These are phyloP conservation scores for Panicum virgatum DNA, from an alignment of 202 grass and related monocot genomes.

Conservation along the genomic window DNA sequence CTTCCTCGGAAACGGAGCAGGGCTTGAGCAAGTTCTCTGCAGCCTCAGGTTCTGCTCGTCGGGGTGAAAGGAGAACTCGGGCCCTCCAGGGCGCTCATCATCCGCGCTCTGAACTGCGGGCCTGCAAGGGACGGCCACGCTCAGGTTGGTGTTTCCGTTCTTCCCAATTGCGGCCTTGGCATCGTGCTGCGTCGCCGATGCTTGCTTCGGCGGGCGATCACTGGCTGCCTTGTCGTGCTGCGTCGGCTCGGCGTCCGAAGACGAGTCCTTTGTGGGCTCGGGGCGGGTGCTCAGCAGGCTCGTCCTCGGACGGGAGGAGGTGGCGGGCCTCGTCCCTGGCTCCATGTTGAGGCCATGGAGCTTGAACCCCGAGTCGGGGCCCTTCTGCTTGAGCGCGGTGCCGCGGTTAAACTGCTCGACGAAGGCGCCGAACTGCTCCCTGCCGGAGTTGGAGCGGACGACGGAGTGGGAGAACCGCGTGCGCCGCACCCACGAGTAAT, in stretches of 20 bases:
- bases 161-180: slow-evolving; percentile 5
- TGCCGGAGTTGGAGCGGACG: slow-evolving; percentile 50
- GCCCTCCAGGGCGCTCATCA: slow-evolving; percentile 5
- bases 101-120: not conserved
- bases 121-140: not conserved
- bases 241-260: not conserved
- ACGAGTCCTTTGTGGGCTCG: not conserved
- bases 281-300: not conserved
- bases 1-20: slow-evolving; percentile 41
- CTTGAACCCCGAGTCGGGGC: slow-evolving; percentile 33
- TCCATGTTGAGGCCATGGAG: slow-evolving; percentile 57
- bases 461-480: slow-evolving; percentile 66
- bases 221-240: slow-evolving; percentile 2
- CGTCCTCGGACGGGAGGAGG: slow-evolving; percentile 6
- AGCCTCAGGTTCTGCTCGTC: slow-evolving; percentile 38
- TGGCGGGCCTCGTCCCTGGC: slow-evolving; percentile 27
- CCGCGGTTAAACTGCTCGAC: slow-evolving; percentile 53
- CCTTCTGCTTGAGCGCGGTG: slow-evolving; percentile 38
- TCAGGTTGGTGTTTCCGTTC: slow-evolving; percentile 7
- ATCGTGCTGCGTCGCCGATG: slow-evolving; percentile 20
- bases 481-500: slow-evolving; percentile 73
- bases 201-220: not conserved
- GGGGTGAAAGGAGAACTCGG: slow-evolving; percentile 54
- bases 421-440: slow-evolving; percentile 54
- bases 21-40: slow-evolving; percentile 42